A percentile compares a stretch with the other conserved stretches of the same genome.
Evolutionary conservation across 1,284 basidiomycete species (phyloP).

Genomic region (Filobasidium uniguttulatum): DNA sequence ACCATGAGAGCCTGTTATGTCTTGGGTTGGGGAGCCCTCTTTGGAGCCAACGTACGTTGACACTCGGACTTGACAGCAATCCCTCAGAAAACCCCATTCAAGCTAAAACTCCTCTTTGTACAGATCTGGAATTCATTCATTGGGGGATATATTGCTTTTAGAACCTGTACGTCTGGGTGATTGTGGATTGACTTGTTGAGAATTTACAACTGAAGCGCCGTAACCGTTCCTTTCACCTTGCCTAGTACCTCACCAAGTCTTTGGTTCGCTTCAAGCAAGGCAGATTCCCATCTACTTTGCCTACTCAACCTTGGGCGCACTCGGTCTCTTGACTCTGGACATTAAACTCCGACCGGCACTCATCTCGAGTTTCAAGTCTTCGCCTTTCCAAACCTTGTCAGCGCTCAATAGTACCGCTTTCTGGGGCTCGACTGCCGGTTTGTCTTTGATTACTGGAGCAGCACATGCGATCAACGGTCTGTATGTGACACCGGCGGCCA

Average conservation of each 20-base stretch:
- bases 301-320: conserved; percentile 46
- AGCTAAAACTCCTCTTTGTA: neutral
- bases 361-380: conserved; percentile 45
- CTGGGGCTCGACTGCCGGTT: conserved; percentile 46
- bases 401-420: conserved; percentile 39
- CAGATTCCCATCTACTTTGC: conserved; percentile 64
- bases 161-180: conserved; percentile 22
- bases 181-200: neutral
- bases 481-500: conserved; percentile 30
- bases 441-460: conserved; percentile 43
- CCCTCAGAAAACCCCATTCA: neutral
- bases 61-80: neutral
- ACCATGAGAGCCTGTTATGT: conserved; percentile 37
- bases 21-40: conserved; percentile 34
- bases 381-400: conserved; percentile 35
- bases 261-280: conserved; percentile 59
- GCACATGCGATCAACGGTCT: conserved; percentile 40
- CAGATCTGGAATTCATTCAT: conserved; percentile 26
- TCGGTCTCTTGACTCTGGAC: conserved; percentile 50
- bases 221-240: neutral
- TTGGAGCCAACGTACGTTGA: conserved; percentile 25
- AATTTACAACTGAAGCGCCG: neutral
- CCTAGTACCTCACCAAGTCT: conserved; percentile 50
- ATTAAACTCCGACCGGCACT: conserved; percentile 39
- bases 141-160: conserved; percentile 11